Conservation (phyloP, 2,329 filamentous ascomycete species). For the Pseudocercospora fijiensis region DNA sequence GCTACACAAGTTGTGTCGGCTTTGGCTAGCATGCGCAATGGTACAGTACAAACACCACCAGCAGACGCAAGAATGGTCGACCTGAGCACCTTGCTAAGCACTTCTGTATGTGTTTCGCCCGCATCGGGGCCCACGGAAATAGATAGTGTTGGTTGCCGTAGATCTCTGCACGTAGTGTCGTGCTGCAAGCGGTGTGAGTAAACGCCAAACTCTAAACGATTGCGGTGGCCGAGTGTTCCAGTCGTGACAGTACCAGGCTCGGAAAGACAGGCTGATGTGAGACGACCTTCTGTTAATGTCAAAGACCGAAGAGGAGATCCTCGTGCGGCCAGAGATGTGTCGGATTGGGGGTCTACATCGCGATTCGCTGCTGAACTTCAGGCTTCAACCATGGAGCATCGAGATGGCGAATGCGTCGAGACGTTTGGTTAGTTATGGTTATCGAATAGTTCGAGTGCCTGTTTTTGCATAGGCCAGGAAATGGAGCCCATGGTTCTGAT, state of each 20-base stretch:
- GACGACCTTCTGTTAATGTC: not conserved
- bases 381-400: not conserved
- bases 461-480: not conserved
- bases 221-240: not conserved
- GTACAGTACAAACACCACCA: not conserved
- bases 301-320: not conserved
- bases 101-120: not conserved
- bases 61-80: not conserved
- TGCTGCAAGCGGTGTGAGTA: slow-evolving; percentile 4
- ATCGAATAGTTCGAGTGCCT: not conserved
- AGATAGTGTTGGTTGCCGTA: not conserved
- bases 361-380: not conserved
- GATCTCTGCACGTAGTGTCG: not conserved
- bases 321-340: not conserved
- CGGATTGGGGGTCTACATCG: not conserved
- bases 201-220: not conserved
- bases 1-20: not conserved
- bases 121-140: not conserved
- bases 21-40: not conserved
- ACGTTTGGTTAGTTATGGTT: not conserved
- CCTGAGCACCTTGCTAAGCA: not conserved
- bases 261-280: slow-evolving; percentile 1
- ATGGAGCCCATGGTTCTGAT: not conserved
- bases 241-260: not conserved
- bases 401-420: not conserved